phyloP scores from a whole-genome alignment of 257 asterid species.

The Echium plantagineum region DNA sequence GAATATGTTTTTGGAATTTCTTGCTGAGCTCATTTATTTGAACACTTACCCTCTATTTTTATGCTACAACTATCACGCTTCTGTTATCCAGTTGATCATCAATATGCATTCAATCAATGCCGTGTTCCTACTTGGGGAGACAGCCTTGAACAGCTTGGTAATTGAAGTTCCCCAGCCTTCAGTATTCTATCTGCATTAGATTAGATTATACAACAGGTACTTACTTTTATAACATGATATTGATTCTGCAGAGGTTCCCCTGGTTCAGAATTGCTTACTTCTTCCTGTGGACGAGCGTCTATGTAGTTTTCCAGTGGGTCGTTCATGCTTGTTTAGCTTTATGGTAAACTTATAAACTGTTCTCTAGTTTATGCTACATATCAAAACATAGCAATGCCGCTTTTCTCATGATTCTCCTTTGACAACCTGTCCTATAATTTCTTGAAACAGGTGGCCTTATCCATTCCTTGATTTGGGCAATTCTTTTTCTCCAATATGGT shows the following conservation, averaged over 20 bases:
- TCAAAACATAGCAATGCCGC: not conserved
- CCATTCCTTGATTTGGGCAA: constrained; percentile 90
- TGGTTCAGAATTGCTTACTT: constrained; percentile 90
- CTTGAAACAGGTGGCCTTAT: constrained; percentile 86
- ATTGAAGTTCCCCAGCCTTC: constrained; percentile 9
- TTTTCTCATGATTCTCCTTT: not conserved
- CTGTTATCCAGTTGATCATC: constrained; percentile 58
- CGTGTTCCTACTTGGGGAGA: constrained; percentile 69
- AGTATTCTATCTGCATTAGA: not conserved
- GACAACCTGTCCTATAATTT: not conserved
- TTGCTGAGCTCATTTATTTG: not conserved
- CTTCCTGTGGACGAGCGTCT: constrained; percentile 59
- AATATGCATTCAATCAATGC: constrained; percentile 90
- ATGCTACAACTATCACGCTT: not conserved
- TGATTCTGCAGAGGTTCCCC: constrained; percentile 68
- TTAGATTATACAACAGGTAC: not conserved
- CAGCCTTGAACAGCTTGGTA: constrained; percentile 80
- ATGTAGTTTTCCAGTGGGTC: constrained; percentile 43
- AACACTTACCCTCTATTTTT: not conserved
- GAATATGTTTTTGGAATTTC: not conserved
- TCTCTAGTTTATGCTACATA: too few relatives aligned
- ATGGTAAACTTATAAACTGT: constrained; percentile 32
- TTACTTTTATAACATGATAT: not conserved
- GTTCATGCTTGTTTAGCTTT: constrained; percentile 2
- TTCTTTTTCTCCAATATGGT: constrained; percentile 84